These are phyloP conservation scores for Colletotrichum australisinense DNA, from an alignment of 2,329 filamentous ascomycete genomes.

Conservation along the genomic window DNA sequence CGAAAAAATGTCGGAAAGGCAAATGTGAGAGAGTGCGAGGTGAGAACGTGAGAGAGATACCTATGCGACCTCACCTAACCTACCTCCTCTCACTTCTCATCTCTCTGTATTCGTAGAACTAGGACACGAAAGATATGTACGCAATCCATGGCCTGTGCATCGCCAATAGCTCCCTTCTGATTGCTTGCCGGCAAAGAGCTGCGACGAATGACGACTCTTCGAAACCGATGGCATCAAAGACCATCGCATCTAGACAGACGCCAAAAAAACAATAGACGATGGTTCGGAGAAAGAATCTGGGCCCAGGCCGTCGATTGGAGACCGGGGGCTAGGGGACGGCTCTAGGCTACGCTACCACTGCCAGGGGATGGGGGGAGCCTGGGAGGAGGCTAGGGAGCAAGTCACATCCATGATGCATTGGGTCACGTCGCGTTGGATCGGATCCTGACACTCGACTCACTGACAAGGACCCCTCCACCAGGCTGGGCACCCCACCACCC, in stretches of 20 bases:
- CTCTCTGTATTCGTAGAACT: background rate
- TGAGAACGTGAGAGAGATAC: background rate
- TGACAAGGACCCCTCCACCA: slow-evolving; percentile 7
- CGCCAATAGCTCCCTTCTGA: too few relatives aligned
- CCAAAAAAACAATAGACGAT: background rate
- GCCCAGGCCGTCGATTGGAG: background rate
- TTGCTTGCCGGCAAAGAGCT: background rate
- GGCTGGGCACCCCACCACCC: background rate
- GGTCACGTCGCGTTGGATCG: slow-evolving; percentile 26
- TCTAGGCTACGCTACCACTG: background rate
- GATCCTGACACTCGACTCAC: slow-evolving; percentile 25
- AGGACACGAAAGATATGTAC: background rate
- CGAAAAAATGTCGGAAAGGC: background rate
- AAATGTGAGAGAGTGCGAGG: background rate
- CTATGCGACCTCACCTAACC: background rate
- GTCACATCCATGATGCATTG: slow-evolving; percentile 28
- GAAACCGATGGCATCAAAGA: slow-evolving; percentile 2
- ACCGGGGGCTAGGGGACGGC: background rate
- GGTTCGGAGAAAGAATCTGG: background rate
- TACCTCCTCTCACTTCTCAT: background rate
- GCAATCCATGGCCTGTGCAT: slow-evolving; percentile 8
- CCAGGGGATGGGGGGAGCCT: background rate
- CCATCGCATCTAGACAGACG: background rate
- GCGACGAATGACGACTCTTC: slow-evolving; percentile 2
- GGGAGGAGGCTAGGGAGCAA: background rate